A percentile compares a stretch with the other conserved stretches of the same genome.
phyloP scores from a whole-genome alignment of 1,139 yeast genomes.

The Blastobotrys indianensis region DNA sequence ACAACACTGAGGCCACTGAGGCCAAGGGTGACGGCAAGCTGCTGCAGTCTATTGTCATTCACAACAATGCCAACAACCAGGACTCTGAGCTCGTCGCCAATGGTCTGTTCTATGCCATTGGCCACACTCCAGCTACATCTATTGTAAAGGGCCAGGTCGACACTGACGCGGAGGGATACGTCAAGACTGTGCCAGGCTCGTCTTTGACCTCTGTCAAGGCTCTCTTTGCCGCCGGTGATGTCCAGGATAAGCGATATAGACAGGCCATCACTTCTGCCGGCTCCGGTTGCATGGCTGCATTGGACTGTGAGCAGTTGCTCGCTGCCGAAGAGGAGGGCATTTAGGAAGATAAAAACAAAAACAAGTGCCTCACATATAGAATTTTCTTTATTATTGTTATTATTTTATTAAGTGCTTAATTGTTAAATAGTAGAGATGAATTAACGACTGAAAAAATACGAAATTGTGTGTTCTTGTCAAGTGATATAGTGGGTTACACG shows the following conservation, averaged over 20 bases:
- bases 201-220: constrained; percentile 84
- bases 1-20: constrained; percentile 78
- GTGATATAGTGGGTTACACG: too few species aligned
- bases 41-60: constrained; percentile 35
- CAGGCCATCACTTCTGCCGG: constrained; percentile 99
- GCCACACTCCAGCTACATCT: constrained; percentile 91
- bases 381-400: constrained; percentile 1
- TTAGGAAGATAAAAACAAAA: neutral
- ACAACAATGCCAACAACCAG: constrained; percentile 69
- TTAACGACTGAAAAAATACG: too few species aligned
- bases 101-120: constrained; percentile 96
- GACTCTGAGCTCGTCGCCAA: constrained; percentile 65
- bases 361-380: neutral
- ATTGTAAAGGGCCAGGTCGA: constrained; percentile 73
- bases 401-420: constrained; percentile 35
- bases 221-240: constrained; percentile 98
- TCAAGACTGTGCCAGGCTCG: constrained; percentile 83
- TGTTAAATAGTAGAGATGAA: neutral
- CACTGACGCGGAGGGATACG: constrained; percentile 82
- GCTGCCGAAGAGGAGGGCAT: constrained; percentile 41
- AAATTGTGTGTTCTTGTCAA: too few species aligned
- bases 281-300: constrained; percentile 98
- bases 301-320: constrained; percentile 83
- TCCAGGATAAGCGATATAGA: constrained; percentile 93
- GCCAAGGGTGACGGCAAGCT: constrained; percentile 88